Evolutionary conservation across 176 grass and related monocot species (phyloP).

Genomic region (Puccinellia tenuiflora): DNA sequence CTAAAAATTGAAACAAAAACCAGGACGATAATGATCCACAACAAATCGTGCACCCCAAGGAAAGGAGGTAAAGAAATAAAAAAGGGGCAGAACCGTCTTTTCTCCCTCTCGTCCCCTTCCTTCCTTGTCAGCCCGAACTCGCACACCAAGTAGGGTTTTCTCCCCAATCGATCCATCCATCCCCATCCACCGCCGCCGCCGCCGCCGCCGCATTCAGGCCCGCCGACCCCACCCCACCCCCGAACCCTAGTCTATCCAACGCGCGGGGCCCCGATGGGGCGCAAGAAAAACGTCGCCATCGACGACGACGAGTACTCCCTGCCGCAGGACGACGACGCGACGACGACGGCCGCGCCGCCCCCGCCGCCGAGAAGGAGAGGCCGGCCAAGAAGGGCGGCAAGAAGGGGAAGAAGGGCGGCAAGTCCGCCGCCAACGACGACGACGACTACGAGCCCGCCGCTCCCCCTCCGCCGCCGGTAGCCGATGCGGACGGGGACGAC

Average conservation of each 20-base stretch:
- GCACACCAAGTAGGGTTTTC: conserved; percentile 30
- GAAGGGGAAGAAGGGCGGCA: conserved; percentile 73
- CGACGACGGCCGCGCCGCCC: conserved; percentile 11
- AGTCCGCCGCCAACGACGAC: conserved; percentile 33
- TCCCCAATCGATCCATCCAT: conserved; percentile 23
- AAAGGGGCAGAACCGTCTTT: neutral
- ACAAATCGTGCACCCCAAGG: neutral
- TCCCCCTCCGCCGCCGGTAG: neutral
- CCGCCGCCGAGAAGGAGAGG: conserved; percentile 31
- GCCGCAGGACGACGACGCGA: conserved; percentile 41
- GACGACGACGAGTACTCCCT: conserved; percentile 91
- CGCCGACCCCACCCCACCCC: neutral
- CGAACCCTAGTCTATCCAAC: neutral
- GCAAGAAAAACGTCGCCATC: conserved; percentile 90
- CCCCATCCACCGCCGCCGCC: conserved; percentile 14
- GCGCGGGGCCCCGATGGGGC: conserved; percentile 47
- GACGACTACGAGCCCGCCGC: conserved; percentile 47
- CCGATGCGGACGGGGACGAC: conserved; percentile 37
- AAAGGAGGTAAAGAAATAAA: neutral
- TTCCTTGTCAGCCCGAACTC: neutral
- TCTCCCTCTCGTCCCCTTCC: neutral
- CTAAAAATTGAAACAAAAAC: no score
- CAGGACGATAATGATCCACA: no score
- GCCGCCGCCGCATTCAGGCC: neutral
- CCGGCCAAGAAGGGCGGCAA: conserved; percentile 42